A percentile compares a stretch with the other conserved stretches of the same genome.
Evolutionary conservation across 2,329 filamentous ascomycete genomes (phyloP).

Genomic region (Fusarium oligoseptatum): DNA sequence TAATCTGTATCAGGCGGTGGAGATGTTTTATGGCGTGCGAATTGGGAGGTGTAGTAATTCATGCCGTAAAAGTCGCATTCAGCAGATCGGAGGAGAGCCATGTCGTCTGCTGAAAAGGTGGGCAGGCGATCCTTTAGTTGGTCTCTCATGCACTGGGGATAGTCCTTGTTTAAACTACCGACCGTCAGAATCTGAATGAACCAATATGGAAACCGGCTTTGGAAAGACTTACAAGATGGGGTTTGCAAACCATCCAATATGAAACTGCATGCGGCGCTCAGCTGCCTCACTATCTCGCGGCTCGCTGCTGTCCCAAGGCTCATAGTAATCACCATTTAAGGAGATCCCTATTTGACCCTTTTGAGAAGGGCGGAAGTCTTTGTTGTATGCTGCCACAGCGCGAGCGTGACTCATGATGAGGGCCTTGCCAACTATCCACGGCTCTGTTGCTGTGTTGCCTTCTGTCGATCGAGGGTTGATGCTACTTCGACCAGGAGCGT

Average conservation of each 20-base stretch:
- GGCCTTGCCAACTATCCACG: constrained; percentile 53
- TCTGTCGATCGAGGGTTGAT: constrained; percentile 43
- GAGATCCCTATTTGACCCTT: constrained; percentile 52
- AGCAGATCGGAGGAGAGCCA: constrained; percentile 40
- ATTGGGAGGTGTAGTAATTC: constrained; percentile 39
- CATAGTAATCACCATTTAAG: constrained; percentile 55
- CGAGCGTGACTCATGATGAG: constrained; percentile 54
- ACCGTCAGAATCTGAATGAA: neutral
- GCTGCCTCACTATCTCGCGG: constrained; percentile 48
- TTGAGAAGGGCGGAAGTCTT: constrained; percentile 49
- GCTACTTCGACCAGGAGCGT: constrained; percentile 51
- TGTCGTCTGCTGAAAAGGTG: constrained; percentile 46
- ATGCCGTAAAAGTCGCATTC: constrained; percentile 41
- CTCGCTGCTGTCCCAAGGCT: constrained; percentile 51
- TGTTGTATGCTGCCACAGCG: constrained; percentile 49
- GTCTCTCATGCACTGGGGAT: constrained; percentile 53
- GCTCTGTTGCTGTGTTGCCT: constrained; percentile 53
- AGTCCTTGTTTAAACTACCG: constrained; percentile 47
- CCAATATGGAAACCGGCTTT: neutral
- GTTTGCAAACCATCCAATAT: constrained; percentile 57
- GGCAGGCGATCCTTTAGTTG: constrained; percentile 51
- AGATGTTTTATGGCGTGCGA: neutral
- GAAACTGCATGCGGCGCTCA: constrained; percentile 53
- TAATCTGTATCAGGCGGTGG: constrained; percentile 12
- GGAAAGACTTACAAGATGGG: constrained; percentile 49